Evolutionary conservation across 108 stramenopile genomes (phyloP).

Genomic region (Cafeteria roenbergensis): DNA sequence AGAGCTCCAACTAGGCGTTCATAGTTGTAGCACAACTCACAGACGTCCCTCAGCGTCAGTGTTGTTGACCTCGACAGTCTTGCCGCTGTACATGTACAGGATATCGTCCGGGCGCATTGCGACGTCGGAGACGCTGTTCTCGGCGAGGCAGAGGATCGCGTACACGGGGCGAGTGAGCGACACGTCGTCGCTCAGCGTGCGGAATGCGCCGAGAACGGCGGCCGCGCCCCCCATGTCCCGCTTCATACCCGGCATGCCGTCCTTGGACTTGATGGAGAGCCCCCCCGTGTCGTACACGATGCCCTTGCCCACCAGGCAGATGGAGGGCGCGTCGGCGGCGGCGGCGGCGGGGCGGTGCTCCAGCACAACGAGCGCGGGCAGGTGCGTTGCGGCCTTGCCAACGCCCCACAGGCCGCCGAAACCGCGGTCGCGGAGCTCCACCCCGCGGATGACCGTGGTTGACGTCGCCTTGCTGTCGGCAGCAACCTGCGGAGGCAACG

Average conservation of each 20-base stretch:
- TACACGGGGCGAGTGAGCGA: slow-evolving; percentile 36
- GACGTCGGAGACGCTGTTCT: slow-evolving; percentile 58
- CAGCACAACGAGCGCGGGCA: slow-evolving; percentile 61
- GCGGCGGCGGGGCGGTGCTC: slow-evolving; percentile 30
- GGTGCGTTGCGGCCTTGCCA: slow-evolving; percentile 62
- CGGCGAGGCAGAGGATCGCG: slow-evolving; percentile 60
- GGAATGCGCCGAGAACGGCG: slow-evolving; percentile 62
- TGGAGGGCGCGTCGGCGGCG: slow-evolving; percentile 19
- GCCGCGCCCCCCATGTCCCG: slow-evolving; percentile 68
- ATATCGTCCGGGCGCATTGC: slow-evolving; percentile 74
- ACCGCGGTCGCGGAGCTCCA: slow-evolving; percentile 52
- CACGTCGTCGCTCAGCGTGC: slow-evolving; percentile 2
- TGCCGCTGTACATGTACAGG: slow-evolving; percentile 58
- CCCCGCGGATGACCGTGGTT: slow-evolving; percentile 57
- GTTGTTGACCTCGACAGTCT: slow-evolving; percentile 77
- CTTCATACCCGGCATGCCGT: slow-evolving; percentile 77
- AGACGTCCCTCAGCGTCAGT: slow-evolving; percentile 71
- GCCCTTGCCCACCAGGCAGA: slow-evolving; percentile 67
- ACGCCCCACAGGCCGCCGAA: slow-evolving; percentile 67
- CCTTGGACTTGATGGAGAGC: slow-evolving; percentile 53
- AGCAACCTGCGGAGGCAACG: background rate
- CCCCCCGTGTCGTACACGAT: slow-evolving; percentile 78
- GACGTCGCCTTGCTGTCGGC: slow-evolving; percentile 40
- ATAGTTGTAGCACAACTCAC: too few species aligned
- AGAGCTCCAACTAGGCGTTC: too few species aligned